A percentile compares a stretch with the other conserved stretches of the same genome.
phyloP scores from a whole-genome alignment of 2,329 filamentous ascomycete species.

The Colletotrichum falcatum region DNA sequence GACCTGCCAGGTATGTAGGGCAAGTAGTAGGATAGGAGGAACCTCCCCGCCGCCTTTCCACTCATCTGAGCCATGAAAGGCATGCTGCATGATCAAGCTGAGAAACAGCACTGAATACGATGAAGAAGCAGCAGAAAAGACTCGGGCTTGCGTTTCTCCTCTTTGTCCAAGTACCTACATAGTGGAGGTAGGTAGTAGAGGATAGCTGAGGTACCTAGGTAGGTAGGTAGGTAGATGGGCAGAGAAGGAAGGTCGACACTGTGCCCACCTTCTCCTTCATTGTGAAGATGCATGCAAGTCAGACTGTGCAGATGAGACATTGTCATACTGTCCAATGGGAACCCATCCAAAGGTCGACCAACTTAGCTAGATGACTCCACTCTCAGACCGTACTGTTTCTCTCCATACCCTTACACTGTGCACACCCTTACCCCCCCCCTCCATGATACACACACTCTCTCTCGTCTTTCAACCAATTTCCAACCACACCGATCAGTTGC shows the following conservation, averaged over 20 bases:
- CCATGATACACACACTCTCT: conserved; percentile 1
- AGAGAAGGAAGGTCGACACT: not conserved
- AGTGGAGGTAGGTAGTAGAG: not conserved
- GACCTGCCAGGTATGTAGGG: no score
- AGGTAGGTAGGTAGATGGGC: not conserved
- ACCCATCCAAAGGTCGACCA: not conserved
- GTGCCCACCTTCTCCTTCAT: not conserved
- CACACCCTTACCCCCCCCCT: not conserved
- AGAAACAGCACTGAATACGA: not conserved
- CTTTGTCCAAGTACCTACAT: not conserved
- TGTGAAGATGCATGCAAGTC: conserved; percentile 10
- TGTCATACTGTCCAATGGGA: conserved; percentile 15
- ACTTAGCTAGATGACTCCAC: conserved; percentile 9
- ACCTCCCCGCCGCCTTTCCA: not conserved
- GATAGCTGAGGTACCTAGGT: no score
- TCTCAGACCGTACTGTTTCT: conserved; percentile 34
- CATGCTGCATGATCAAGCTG: not conserved
- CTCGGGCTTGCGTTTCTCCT: not conserved
- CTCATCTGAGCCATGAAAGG: conserved; percentile 2
- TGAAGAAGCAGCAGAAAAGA: not conserved
- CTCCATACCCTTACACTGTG: not conserved
- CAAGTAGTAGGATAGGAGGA: not conserved
- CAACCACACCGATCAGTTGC: conserved; percentile 2
- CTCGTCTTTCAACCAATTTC: conserved; percentile 10
- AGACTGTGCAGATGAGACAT: conserved; percentile 4